These are phyloP conservation scores for Lactuca sativa DNA, from an alignment of 129 eudicot species.

Conservation along the genomic window DNA sequence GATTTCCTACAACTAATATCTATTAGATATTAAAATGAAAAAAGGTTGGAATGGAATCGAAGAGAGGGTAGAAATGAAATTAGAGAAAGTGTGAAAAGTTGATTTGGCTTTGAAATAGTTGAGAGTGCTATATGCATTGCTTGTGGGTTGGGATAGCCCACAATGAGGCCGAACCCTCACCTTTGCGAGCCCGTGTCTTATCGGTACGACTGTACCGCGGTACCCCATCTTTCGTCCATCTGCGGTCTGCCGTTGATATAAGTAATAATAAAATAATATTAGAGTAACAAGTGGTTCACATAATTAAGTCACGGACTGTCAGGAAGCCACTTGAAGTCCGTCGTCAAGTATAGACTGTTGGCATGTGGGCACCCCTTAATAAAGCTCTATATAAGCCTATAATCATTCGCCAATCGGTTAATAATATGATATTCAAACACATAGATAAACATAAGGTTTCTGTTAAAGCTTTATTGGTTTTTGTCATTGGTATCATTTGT, in stretches of 20 bases:
- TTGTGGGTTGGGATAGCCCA: too few species aligned
- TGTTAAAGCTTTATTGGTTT: background rate
- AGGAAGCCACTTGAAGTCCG: constrained; percentile 18
- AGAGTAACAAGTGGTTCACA: constrained; percentile 2
- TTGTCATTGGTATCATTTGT: too few species aligned
- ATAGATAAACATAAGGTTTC: background rate
- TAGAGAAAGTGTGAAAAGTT: too few species aligned
- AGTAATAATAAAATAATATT: background rate
- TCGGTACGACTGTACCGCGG: too few species aligned
- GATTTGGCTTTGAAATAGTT: too few species aligned
- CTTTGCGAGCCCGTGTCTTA: too few species aligned
- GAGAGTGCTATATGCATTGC: too few species aligned
- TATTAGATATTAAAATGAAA: too few species aligned
- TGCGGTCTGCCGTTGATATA: background rate
- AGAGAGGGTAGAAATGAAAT: too few species aligned
- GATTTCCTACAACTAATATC: too few species aligned
- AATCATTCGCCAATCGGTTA: background rate
- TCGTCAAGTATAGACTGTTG: background rate
- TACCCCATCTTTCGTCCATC: background rate
- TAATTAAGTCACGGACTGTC: constrained; percentile 14
- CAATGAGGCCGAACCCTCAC: too few species aligned
- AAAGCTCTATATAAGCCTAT: background rate
- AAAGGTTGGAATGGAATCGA: too few species aligned
- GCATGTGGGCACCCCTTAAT: background rate
- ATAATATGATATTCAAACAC: background rate